phyloP scores from a whole-genome alignment of 1,284 basidiomycete genomes.

The Chiua sp. region DNA sequence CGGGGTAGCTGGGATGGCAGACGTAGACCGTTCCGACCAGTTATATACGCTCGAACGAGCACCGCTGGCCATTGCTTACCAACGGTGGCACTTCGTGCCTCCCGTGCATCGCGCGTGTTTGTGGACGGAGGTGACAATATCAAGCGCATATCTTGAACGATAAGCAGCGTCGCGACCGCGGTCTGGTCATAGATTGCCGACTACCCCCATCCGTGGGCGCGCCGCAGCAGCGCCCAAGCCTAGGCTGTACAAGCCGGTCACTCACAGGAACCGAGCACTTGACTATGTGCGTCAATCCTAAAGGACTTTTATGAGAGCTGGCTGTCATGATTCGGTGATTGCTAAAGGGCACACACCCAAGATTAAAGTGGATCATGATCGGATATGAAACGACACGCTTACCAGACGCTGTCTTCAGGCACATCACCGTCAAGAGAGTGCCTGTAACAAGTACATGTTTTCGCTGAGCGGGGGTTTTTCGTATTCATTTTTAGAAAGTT shows the following conservation, averaged over 20 bases:
- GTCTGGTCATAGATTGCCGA: not conserved
- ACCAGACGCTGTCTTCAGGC: not conserved
- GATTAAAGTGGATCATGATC: not conserved
- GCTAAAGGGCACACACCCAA: not conserved
- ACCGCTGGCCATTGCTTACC: not conserved
- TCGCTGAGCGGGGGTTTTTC: not conserved
- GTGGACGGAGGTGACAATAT: not conserved
- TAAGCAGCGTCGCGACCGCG: not conserved
- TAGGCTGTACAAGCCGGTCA: not conserved
- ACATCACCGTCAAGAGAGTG: not conserved
- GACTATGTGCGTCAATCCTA: not conserved
- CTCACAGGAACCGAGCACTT: not conserved
- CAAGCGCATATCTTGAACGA: not conserved
- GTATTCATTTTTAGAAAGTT: too few species aligned
- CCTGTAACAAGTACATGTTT: not conserved
- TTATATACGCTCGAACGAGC: not conserved
- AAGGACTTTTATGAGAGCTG: too few species aligned
- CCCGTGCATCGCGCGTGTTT: too few species aligned
- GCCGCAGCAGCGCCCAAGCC: not conserved
- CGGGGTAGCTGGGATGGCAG: not conserved
- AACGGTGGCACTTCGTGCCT: not conserved
- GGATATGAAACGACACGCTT: not conserved
- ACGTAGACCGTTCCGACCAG: too few species aligned
- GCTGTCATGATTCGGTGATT: too few species aligned
- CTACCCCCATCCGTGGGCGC: not conserved